These are phyloP conservation scores for Epichloe typhina DNA, from an alignment of 2,329 filamentous ascomycete species.

Conservation along the genomic window DNA sequence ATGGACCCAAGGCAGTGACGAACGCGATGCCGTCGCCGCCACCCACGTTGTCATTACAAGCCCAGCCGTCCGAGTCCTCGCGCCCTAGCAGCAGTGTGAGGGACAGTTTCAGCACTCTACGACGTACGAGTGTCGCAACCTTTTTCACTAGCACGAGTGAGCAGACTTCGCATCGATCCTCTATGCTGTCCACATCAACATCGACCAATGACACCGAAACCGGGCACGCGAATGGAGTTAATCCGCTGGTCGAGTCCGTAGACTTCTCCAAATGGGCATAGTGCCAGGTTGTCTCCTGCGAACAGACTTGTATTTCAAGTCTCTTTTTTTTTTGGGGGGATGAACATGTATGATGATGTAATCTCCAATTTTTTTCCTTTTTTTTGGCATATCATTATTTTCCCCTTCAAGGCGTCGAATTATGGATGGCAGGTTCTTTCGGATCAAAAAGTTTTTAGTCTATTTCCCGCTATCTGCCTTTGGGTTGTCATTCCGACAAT, in stretches of 20 bases:
- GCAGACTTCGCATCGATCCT: slow-evolving; percentile 43
- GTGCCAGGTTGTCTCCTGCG: neutral
- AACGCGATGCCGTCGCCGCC: slow-evolving; percentile 16
- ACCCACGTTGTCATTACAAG: slow-evolving; percentile 13
- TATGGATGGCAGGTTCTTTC: neutral
- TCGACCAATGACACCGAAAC: slow-evolving; percentile 43
- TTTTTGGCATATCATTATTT: neutral
- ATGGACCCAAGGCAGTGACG: slow-evolving; percentile 30
- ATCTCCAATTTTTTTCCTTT: neutral
- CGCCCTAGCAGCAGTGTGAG: slow-evolving; percentile 26
- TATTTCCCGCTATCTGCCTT: neutral
- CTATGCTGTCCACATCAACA: slow-evolving; percentile 38
- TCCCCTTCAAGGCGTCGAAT: slow-evolving; percentile 1
- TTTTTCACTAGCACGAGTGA: slow-evolving; percentile 48
- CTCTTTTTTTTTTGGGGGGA: neutral
- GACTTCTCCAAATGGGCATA: slow-evolving; percentile 28
- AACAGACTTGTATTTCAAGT: neutral
- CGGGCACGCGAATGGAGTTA: slow-evolving; percentile 16
- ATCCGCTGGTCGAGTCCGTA: slow-evolving; percentile 23
- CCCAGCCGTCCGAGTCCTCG: slow-evolving; percentile 6
- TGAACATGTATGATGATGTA: slow-evolving; percentile 1
- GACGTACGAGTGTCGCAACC: slow-evolving; percentile 51
- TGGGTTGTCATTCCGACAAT: neutral
- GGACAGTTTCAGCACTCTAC: slow-evolving; percentile 47
- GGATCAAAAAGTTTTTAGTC: slow-evolving; percentile 1